Evolutionary conservation across 2,329 filamentous ascomycete species (phyloP).

Genomic region (Penicillium italicum): DNA sequence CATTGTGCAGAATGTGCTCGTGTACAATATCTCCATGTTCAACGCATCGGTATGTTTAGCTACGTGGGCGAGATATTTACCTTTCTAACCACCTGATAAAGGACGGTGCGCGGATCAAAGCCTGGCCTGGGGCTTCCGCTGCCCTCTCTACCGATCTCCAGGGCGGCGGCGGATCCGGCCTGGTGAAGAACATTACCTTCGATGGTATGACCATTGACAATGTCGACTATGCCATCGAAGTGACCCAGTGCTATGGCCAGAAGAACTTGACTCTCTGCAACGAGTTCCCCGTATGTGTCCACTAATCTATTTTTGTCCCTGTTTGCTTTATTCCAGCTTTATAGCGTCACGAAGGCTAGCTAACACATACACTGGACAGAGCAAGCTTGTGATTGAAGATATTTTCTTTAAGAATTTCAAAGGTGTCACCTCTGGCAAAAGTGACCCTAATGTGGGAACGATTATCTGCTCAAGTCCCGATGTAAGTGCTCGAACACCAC

Average conservation of each 20-base stretch:
- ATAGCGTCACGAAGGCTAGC: background rate
- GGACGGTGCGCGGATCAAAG: conserved; percentile 69
- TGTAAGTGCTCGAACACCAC: conserved; percentile 38
- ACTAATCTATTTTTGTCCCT: background rate
- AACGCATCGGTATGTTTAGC: conserved; percentile 45
- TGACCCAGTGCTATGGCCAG: conserved; percentile 65
- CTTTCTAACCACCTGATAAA: conserved; percentile 38
- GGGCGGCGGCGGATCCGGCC: conserved; percentile 62
- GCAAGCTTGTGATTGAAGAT: conserved; percentile 53
- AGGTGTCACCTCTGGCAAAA: conserved; percentile 50
- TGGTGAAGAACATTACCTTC: conserved; percentile 65
- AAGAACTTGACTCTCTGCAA: conserved; percentile 61
- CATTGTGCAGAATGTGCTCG: conserved; percentile 65
- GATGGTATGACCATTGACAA: conserved; percentile 59
- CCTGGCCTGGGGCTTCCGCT: conserved; percentile 61
- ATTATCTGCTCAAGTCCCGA: conserved; percentile 49
- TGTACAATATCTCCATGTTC: conserved; percentile 58
- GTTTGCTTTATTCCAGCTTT: background rate
- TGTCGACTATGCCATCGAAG: conserved; percentile 62
- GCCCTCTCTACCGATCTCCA: conserved; percentile 59
- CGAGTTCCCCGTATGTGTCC: conserved; percentile 49
- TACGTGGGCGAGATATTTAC: conserved; percentile 35
- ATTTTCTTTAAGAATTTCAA: conserved; percentile 56
- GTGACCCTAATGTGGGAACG: conserved; percentile 46
- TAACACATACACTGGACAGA: conserved; percentile 16